Conservation (phyloP, 768 basidiomycete species). For the Mycena floridula region DNA sequence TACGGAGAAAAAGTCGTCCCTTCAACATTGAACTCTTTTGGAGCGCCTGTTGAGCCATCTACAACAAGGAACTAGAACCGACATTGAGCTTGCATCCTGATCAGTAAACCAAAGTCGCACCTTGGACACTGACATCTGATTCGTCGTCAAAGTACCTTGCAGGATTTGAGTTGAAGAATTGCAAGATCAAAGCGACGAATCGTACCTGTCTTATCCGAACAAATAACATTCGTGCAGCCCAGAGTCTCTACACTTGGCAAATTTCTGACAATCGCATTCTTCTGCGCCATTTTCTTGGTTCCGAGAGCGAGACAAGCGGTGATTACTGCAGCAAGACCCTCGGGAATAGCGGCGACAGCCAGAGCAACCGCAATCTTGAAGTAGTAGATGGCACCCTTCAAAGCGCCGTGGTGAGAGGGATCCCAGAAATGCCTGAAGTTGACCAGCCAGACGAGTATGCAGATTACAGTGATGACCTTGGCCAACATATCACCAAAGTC, state of each 20-base stretch:
- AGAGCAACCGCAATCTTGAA: conserved; percentile 99
- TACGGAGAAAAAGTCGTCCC: conserved; percentile 89
- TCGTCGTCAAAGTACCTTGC: conserved; percentile 93
- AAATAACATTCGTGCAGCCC: conserved; percentile 97
- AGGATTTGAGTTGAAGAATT: no score
- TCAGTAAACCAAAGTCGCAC: conserved; percentile 35
- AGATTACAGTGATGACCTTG: conserved; percentile 96
- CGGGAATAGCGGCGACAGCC: conserved; percentile 98
- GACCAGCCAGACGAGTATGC: conserved; percentile 95
- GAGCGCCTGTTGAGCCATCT: conserved; percentile 41
- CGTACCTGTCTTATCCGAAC: conserved; percentile 98
- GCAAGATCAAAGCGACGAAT: no score
- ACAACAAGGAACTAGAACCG: conserved; percentile 66
- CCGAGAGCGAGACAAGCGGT: conserved; percentile 95
- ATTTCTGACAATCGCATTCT: conserved; percentile 96
- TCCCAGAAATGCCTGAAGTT: conserved; percentile 97
- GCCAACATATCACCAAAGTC: conserved; percentile 98
- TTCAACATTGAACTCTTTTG: conserved; percentile 74
- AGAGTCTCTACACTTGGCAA: conserved; percentile 96
- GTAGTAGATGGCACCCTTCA: conserved; percentile 97
- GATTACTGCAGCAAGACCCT: conserved; percentile 97
- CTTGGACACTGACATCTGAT: conserved; percentile 93
- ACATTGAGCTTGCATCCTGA: not conserved
- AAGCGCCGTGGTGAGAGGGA: conserved; percentile 81
- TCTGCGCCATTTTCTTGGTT: conserved; percentile 99